phyloP scores from a whole-genome alignment of 2,329 filamentous ascomycete species.

The Claviceps pusilla region DNA sequence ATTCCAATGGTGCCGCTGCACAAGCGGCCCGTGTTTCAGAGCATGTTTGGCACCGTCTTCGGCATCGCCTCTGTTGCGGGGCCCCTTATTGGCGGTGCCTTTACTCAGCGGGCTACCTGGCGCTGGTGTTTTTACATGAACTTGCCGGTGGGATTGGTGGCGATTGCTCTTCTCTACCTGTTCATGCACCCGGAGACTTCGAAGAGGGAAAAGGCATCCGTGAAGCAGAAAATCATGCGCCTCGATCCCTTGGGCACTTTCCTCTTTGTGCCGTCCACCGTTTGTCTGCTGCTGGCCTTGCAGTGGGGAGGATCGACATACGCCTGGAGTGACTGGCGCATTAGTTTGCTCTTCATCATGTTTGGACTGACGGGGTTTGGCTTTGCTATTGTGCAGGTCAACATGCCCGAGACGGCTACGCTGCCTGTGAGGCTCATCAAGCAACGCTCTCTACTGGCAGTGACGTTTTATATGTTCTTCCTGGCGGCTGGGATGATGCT shows the following conservation, averaged over 20 bases:
- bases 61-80: constrained; percentile 38
- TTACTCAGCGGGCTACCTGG: constrained; percentile 35
- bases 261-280: constrained; percentile 36
- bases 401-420: constrained; percentile 27
- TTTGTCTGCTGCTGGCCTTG: constrained; percentile 39
- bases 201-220: constrained; percentile 16
- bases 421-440: constrained; percentile 31
- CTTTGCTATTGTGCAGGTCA: constrained; percentile 33
- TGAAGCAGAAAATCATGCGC: constrained; percentile 24
- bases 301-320: constrained; percentile 41
- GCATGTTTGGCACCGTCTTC: constrained; percentile 40
- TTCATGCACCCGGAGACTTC: constrained; percentile 16
- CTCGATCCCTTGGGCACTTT: constrained; percentile 34
- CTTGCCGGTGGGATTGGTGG: constrained; percentile 29
- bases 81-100: constrained; percentile 34
- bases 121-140: constrained; percentile 37
- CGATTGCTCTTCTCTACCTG: constrained; percentile 33
- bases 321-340: constrained; percentile 31
- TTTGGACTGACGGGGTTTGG: constrained; percentile 27
- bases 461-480: constrained; percentile 11
- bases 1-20: constrained; percentile 32
- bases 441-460: constrained; percentile 31
- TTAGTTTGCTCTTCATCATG: constrained; percentile 37
- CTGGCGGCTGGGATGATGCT: background rate
- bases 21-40: constrained; percentile 38